Conservation (phyloP, 306 rosid genomes). For the Hippophae rhamnoides region DNA sequence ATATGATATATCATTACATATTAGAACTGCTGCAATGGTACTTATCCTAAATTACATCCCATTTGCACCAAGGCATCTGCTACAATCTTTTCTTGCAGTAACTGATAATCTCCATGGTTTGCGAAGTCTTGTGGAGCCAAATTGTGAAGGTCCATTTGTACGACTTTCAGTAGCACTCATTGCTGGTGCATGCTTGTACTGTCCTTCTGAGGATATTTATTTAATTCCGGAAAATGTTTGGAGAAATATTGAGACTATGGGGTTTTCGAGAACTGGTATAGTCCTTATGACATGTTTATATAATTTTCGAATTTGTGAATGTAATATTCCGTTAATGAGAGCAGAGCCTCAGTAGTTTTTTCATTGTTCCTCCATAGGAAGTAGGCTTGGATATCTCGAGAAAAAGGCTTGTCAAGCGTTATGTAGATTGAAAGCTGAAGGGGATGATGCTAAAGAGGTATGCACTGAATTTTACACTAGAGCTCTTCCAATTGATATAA, state of each 20-base stretch:
- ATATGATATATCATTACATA: conserved; percentile 50
- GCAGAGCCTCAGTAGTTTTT: not conserved
- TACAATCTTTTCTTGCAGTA: conserved; percentile 67
- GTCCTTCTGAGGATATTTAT: conserved; percentile 66
- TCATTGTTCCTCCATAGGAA: conserved; percentile 33
- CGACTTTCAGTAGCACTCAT: conserved; percentile 75
- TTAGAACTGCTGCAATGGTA: conserved; percentile 59
- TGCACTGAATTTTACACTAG: conserved; percentile 8
- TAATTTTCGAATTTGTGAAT: not conserved
- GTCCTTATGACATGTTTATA: conserved; percentile 14
- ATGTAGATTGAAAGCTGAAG: conserved; percentile 64
- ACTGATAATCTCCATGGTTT: conserved; percentile 61
- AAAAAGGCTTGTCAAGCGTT: conserved; percentile 67
- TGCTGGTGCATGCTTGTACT: conserved; percentile 69
- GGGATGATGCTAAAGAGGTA: conserved; percentile 76
- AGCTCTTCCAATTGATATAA: not conserved
- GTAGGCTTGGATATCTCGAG: conserved; percentile 65
- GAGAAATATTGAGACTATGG: conserved; percentile 60
- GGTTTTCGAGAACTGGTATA: conserved; percentile 54
- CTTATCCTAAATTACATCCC: conserved; percentile 74
- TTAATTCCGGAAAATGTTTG: conserved; percentile 73
- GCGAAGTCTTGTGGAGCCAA: conserved; percentile 34
- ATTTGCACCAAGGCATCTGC: conserved; percentile 53
- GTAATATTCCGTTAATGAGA: conserved; percentile 11
- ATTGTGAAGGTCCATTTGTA: conserved; percentile 57